Conservation (phyloP, 2,329 filamentous ascomycete genomes). For the Bretziella fagacearum region DNA sequence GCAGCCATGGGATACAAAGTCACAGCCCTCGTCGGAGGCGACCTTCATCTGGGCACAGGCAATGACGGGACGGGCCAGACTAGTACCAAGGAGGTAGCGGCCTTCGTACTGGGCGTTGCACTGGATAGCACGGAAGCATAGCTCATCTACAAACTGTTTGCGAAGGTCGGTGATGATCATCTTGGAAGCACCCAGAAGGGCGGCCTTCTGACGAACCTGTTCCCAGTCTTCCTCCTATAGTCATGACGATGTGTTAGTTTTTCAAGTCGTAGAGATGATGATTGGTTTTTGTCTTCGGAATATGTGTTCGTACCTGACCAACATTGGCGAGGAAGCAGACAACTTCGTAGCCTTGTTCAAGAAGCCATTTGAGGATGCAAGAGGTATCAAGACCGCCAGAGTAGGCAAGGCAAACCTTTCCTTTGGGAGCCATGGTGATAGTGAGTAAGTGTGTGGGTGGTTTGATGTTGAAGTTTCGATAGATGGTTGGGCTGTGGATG, state of each 20-base stretch:
- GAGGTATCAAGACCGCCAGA: constrained; percentile 26
- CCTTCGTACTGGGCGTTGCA: constrained; percentile 49
- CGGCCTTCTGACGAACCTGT: constrained; percentile 26
- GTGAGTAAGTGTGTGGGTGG: not conserved
- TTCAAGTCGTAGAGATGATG: not conserved
- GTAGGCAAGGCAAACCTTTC: constrained; percentile 15
- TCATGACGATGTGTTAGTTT: not conserved
- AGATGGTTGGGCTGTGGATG: no score
- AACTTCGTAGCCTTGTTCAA: constrained; percentile 17
- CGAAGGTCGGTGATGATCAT: constrained; percentile 43
- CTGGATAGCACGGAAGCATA: constrained; percentile 59
- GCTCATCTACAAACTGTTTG: constrained; percentile 56
- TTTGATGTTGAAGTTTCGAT: not conserved
- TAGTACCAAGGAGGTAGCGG: constrained; percentile 28
- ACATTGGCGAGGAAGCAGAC: constrained; percentile 41
- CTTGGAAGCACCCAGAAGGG: constrained; percentile 20
- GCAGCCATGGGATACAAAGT: constrained; percentile 25
- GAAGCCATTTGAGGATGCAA: constrained; percentile 27
- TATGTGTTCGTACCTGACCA: constrained; percentile 34
- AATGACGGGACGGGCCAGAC: constrained; percentile 47
- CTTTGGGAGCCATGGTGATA: constrained; percentile 12
- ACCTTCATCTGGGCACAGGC: constrained; percentile 41
- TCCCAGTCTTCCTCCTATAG: constrained; percentile 18
- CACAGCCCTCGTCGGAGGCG: constrained; percentile 22
- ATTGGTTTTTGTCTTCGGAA: not conserved